Base-by-base conservation (phyloP, 345 rosid genomes). In the Euphorbia tirucalli region DNA sequence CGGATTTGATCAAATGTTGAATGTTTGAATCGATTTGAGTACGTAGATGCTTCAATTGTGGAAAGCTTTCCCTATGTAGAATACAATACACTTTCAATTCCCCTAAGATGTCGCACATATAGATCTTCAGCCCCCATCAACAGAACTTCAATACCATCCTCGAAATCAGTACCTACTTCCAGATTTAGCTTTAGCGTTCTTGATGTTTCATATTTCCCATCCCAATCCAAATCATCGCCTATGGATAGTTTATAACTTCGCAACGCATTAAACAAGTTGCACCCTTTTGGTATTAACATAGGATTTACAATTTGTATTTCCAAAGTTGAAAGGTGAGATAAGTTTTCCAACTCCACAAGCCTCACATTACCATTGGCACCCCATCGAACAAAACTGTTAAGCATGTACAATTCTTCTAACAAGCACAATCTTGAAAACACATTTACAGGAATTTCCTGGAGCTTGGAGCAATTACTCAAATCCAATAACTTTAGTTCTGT, bases 371-470 rank as follows among this genome's bases (percentile, higher is more conserved):
- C 39, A 3, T 35, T 7, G 4, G 3, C 39, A 35, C 7, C 39
- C 39, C 39, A 35, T 35, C 39, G 39, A 35, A 35, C 39, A 35
- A 35, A 35, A 35, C 39, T 35, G 7, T 35, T 35, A 35, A 35
- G 39, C 39, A 35, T 35, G 7, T 35, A 35, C 7, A 35, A 35
- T 35, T 35, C 39, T 35, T 35, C 39, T 35, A 41, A 27, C 5
- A 11, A 28, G 0, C 72, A 16, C 9, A 84, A 35, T 16, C 43
- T 64, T 71, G 78, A 76, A 7, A 82, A 25, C 21, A 82, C 64
- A 71, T 75, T 71, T 9, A 65, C 63, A 6, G 80, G 81, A 57
- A 85, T 74, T 32, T 54, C 66, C 49, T 71, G 10, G 15, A 80
- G 82, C 11, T 70, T 2, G n/a, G 31, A 4, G 58, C 80, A 78